Base-by-base conservation (phyloP, 129 eudicot species). In the Centaurea solstitialis region DNA sequence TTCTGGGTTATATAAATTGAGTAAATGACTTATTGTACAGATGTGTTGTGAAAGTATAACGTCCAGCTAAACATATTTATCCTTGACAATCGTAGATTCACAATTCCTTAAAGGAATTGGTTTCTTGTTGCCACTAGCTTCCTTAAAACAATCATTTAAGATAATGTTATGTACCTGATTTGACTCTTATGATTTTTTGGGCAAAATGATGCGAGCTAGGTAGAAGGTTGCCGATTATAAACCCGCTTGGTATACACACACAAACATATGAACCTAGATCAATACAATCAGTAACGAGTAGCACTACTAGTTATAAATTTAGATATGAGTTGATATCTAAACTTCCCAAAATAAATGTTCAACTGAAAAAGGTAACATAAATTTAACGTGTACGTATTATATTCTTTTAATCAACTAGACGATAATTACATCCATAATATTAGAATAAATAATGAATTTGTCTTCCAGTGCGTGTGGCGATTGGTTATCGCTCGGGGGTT, bases 21-120 rank as follows among this genome's bases (percentile, higher is more conserved):
- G 79, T 61, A 76, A 76, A 76, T 76, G 72, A 64, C 37, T 15
- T 68, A 64, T 62, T 10, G 72, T 76, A 64, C 17, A 76, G 38
- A 62, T 37, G 50, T 50, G 76, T 78, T 78, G 38, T 37, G 74
- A 28, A 77, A 43, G 43, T 41, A 67, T 69, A 79, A 79, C 82
- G 12, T 15, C 76, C 69, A 70, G 38, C 76, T 33, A 79, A 12
- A 79, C 70, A 0, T 33, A 79, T 79, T 20, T 79, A 79, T 21
- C 35, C 38, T 30, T 70, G 59, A 4, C 21, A 11, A 47, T 12
- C 61, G 4, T 33, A 33, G 37, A 33, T 10, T 13, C 15, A 12
- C 18, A 47, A 13, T 47, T 47, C 17, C 18, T 12, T 47, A 47
- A 47, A 4, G 59, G 18, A 45, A 47, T 47, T 1, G 59, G 6